A percentile compares a stretch with the other conserved stretches of the same genome.
phyloP scores from a whole-genome alignment of 768 basidiomycete genomes.

The Amanita polypyramis region DNA sequence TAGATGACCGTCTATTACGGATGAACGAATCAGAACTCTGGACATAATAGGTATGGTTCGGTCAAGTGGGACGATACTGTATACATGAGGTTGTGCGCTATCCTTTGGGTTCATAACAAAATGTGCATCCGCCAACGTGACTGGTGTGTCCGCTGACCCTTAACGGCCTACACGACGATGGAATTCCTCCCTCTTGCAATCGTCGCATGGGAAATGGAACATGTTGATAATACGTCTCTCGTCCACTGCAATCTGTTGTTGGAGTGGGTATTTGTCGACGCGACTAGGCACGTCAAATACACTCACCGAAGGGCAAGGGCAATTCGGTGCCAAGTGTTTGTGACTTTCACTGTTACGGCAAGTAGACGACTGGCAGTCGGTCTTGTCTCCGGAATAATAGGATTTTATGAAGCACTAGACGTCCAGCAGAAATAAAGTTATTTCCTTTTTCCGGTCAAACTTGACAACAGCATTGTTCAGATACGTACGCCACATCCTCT shows the following conservation, averaged over 20 bases:
- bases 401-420: conserved; percentile 49
- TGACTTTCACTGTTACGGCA: conserved; percentile 51
- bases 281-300: neutral
- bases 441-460: conserved; percentile 3
- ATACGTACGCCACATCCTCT: conserved; percentile 29
- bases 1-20: neutral
- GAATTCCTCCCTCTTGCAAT: conserved; percentile 32
- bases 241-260: conserved; percentile 28
- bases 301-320: conserved; percentile 39
- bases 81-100: neutral
- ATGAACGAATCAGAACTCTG: neutral
- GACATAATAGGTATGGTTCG: neutral
- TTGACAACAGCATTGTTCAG: conserved; percentile 8
- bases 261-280: neutral
- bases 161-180: conserved; percentile 7
- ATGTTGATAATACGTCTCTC: conserved; percentile 49
- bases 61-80: neutral
- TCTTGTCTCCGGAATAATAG: conserved; percentile 51
- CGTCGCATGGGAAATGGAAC: conserved; percentile 56
- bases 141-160: no score
- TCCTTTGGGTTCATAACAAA: neutral
- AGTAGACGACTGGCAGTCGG: conserved; percentile 39
- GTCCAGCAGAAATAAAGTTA: conserved; percentile 4
- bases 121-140: neutral
- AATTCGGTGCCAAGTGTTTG: conserved; percentile 49